Evolutionary conservation across 805 yeast species (phyloP), one percentile per base, ranked within the genome.

Genomic region (Schizosaccharomyces osmophilus): DNA sequence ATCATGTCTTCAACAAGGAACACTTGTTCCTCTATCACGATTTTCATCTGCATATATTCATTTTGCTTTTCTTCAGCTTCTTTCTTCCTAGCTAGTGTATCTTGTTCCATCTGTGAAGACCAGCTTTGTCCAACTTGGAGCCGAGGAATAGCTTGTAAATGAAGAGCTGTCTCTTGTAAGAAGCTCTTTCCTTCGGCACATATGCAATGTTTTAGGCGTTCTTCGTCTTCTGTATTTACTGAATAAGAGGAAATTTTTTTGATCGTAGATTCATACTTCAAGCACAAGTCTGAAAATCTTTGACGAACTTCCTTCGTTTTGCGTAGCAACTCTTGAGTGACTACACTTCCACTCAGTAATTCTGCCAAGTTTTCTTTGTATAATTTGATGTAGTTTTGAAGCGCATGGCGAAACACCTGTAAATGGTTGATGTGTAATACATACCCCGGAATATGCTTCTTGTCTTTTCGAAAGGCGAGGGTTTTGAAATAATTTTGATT

Each of bases 11-110:
- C 79, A 2, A 90, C 82, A 63, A 90, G 71, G 65, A 79, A 89
- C 66, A 77, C 76, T 67, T 89, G 97, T 68, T 89, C 97, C 63
- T 83, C 83, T 68, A 87, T 72, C 11, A 90, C 96, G 84, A 89
- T 85, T 63, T 89, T 57, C 45, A 15, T 31, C 5, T 24, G 29
- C 31, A n/a, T 57, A 17, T 29, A 29, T 15, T 57, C 42, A 17
- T 39, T 26, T 57, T 57, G 57, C 31, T 24, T 24, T 29, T 51
- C n/a, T 24, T 51, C 57, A 6, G 36, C 57, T 24, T 51, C 36
- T 17, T 29, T 17, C 22, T 51, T 51, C 39, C n/a, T 24, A 1
- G 19, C 11, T 9, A 9, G 6, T 26, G 36, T 6, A 6, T 22
- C 39, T 9, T 29, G 57, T 24, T 22, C 31, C 22, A 29, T 24